These are phyloP conservation scores for Dactylellina cionopaga DNA, from an alignment of 2,329 filamentous ascomycete species.

Conservation along the genomic window DNA sequence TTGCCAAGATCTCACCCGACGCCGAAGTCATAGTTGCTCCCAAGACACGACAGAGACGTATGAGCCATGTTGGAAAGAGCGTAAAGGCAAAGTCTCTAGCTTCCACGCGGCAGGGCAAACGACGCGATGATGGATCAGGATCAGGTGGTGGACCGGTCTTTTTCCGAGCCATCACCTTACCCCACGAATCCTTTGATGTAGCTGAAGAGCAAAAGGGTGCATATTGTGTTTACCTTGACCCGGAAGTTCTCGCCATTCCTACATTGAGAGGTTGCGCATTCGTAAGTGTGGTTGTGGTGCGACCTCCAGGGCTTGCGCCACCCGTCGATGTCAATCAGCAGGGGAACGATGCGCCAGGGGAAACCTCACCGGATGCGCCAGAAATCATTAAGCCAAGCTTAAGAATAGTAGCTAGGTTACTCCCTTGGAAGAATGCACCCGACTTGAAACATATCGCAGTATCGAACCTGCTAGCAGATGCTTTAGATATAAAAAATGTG, in stretches of 20 bases:
- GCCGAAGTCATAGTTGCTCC: slow-evolving; percentile 97
- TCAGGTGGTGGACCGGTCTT: slow-evolving; percentile 68
- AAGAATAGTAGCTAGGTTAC: slow-evolving; percentile 79
- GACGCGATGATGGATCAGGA: slow-evolving; percentile 56
- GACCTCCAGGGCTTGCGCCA: slow-evolving; percentile 78
- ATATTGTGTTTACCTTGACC: slow-evolving; percentile 81
- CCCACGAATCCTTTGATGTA: slow-evolving; percentile 81
- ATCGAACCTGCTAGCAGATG: slow-evolving; percentile 78
- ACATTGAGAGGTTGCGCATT: slow-evolving; percentile 77
- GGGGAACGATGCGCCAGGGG: slow-evolving; percentile 72
- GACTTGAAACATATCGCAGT: slow-evolving; percentile 82
- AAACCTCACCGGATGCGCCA: slow-evolving; percentile 66
- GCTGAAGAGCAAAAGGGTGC: slow-evolving; percentile 68
- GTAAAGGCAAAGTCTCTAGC: slow-evolving; percentile 51
- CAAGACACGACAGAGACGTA: slow-evolving; percentile 77
- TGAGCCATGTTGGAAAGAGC: slow-evolving; percentile 60
- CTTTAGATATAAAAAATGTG: slow-evolving; percentile 73
- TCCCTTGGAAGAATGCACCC: slow-evolving; percentile 85
- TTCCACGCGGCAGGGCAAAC: slow-evolving; percentile 40
- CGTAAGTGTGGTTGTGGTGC: slow-evolving; percentile 85
- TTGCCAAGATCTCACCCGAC: slow-evolving; percentile 91
- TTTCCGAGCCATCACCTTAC: slow-evolving; percentile 76
- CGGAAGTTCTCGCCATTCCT: slow-evolving; percentile 70
- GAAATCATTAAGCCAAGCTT: slow-evolving; percentile 46
- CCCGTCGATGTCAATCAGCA: slow-evolving; percentile 70